Conservation (phyloP, 139 green algal genomes). For the Microglena sp. region DNA sequence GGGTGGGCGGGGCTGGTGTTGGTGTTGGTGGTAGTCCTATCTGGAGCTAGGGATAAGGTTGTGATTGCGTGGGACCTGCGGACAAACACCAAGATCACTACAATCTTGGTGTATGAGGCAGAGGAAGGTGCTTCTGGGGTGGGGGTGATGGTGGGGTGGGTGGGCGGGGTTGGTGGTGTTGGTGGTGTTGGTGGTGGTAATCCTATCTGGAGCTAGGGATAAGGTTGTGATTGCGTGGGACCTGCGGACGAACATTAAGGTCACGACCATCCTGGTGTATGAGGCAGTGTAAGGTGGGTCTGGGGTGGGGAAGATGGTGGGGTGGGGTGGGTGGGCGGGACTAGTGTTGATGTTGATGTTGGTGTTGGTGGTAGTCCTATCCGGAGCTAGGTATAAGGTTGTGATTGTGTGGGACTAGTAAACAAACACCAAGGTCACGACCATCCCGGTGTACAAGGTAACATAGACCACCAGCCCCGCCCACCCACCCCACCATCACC, state of each 20-base stretch:
- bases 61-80: constrained; percentile 73
- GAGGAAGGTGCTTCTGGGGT: too few species aligned
- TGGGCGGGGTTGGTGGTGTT: too few species aligned
- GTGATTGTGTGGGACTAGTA: constrained; percentile 78
- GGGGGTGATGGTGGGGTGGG: too few species aligned
- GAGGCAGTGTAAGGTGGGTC: constrained; percentile 83
- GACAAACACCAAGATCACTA: constrained; percentile 42
- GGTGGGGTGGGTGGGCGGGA: too few species aligned
- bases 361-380: constrained; percentile 65
- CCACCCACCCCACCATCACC: too few species aligned
- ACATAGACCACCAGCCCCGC: too few species aligned
- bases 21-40: too few species aligned
- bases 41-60: constrained; percentile 45
- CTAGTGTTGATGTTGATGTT: too few species aligned
- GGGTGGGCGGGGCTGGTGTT: too few species aligned
- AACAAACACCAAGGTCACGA: constrained; percentile 44
- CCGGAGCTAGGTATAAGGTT: constrained; percentile 32
- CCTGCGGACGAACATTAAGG: constrained; percentile 45
- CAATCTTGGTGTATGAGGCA: constrained; percentile 76
- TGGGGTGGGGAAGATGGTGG: too few species aligned
- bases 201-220: constrained; percentile 38
- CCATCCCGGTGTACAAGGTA: constrained; percentile 75
- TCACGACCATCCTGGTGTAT: constrained; percentile 68
- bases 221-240: constrained; percentile 75
- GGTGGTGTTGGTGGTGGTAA: too few species aligned